Evolutionary conservation across 306 rosid genomes (phyloP).

Genomic region (Delonix regia): DNA sequence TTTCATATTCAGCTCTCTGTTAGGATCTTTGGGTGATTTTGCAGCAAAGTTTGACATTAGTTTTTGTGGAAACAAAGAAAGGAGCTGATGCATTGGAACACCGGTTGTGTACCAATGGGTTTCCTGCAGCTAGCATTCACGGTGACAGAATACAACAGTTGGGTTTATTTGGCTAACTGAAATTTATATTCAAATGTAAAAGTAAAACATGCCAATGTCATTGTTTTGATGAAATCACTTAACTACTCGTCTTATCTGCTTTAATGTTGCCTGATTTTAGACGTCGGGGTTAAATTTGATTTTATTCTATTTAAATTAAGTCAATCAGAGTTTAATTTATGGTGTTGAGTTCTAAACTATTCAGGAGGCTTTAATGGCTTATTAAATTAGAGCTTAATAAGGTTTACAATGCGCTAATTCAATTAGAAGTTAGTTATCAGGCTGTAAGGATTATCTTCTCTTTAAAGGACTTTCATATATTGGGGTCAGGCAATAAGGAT

Average conservation of each 20-base stretch:
- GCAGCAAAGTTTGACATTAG: conserved; percentile 93
- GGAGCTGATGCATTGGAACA: conserved; percentile 95
- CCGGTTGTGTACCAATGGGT: conserved; percentile 83
- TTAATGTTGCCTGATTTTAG: too few relatives aligned
- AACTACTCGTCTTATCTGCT: conserved; percentile 1
- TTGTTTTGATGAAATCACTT: conserved; percentile 12
- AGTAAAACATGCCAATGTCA: conserved; percentile 7
- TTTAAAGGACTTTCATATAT: too few relatives aligned
- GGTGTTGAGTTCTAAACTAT: conserved; percentile 9
- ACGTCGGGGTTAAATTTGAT: too few relatives aligned
- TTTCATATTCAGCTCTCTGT: conserved; percentile 11
- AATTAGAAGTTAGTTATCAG: too few relatives aligned
- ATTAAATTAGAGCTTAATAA: conserved; percentile 4
- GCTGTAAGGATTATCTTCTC: too few relatives aligned
- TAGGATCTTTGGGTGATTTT: conserved; percentile 34
- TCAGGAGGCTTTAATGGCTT: neutral
- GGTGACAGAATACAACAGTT: conserved; percentile 97
- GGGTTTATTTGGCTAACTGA: conserved; percentile 33
- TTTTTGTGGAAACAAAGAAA: conserved; percentile 98
- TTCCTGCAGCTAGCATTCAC: conserved; percentile 96
- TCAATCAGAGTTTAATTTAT: conserved; percentile 6
- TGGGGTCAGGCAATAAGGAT: too few relatives aligned
- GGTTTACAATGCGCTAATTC: neutral
- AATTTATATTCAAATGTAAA: conserved; percentile 10
- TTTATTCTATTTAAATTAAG: too few relatives aligned